Evolutionary conservation across 202 grass and related monocot genomes (phyloP).

Genomic region (Digitaria exilis): DNA sequence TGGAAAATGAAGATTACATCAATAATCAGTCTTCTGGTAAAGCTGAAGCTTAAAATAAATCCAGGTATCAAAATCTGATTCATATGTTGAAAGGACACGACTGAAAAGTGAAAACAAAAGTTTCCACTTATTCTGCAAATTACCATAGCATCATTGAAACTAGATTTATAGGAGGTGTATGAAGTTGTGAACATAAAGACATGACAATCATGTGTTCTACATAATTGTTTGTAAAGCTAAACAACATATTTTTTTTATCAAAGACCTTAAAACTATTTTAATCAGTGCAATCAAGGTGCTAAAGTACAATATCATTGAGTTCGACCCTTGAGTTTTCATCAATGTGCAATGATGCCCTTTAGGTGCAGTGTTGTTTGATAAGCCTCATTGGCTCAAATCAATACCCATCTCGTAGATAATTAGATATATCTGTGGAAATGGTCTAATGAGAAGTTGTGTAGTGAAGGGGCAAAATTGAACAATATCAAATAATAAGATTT

Average conservation of each 20-base stretch:
- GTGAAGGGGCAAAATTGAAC: not conserved
- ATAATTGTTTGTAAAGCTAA: not conserved
- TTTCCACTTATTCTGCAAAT: not conserved
- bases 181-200: not conserved
- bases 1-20: slow-evolving; percentile 41
- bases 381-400: not conserved
- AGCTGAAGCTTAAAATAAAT: slow-evolving; percentile 16
- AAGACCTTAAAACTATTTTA: slow-evolving; percentile 33
- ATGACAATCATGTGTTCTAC: not conserved
- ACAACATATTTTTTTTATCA: not conserved
- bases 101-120: slow-evolving; percentile 18
- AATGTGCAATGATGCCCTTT: not conserved
- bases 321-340: not conserved
- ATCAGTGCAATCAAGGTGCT: slow-evolving; percentile 1
- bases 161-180: not conserved
- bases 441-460: not conserved
- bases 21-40: slow-evolving; percentile 7
- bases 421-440: slow-evolving; percentile 7
- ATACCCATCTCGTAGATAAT: not conserved
- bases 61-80: not conserved
- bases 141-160: not conserved
- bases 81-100: not conserved
- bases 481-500: slow-evolving; percentile 1
- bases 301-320: not conserved
- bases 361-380: not conserved